Conservation (phyloP, 1,139 yeast genomes). For the Pichia sp. region DNA sequence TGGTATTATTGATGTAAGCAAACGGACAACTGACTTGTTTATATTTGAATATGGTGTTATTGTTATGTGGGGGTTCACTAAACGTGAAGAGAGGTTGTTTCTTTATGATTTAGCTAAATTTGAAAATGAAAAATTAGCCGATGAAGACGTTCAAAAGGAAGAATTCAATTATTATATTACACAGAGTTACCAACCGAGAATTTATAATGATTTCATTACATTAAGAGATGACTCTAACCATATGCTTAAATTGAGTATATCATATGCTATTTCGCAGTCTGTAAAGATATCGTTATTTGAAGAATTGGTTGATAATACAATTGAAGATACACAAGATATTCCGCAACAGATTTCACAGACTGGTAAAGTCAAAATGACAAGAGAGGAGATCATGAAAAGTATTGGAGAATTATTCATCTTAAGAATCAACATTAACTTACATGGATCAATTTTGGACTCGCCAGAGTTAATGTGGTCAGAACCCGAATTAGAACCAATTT, state of each 20-base stretch:
- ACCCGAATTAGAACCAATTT: slow-evolving; percentile 93
- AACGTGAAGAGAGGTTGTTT: slow-evolving; percentile 77
- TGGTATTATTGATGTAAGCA: slow-evolving; percentile 82
- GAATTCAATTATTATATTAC: slow-evolving; percentile 93
- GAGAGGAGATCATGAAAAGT: slow-evolving; percentile 92
- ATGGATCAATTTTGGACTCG: slow-evolving; percentile 90
- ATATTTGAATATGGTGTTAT: slow-evolving; percentile 92
- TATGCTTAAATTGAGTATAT: slow-evolving; percentile 80
- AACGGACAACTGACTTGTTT: slow-evolving; percentile 68
- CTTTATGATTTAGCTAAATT: slow-evolving; percentile 77
- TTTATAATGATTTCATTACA: slow-evolving; percentile 90
- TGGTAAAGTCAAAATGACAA: slow-evolving; percentile 90
- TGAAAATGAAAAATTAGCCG: slow-evolving; percentile 84
- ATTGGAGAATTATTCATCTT: slow-evolving; percentile 91
- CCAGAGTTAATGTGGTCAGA: slow-evolving; percentile 99
- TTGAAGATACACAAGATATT: slow-evolving; percentile 92
- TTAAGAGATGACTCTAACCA: slow-evolving; percentile 85
- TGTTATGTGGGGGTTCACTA: slow-evolving; percentile 90
- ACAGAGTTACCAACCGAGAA: slow-evolving; percentile 87
- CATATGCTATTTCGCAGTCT: slow-evolving; percentile 88
- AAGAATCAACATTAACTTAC: slow-evolving; percentile 83
- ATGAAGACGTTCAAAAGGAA: slow-evolving; percentile 87
- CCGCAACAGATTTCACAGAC: slow-evolving; percentile 93
- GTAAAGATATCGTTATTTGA: slow-evolving; percentile 92
- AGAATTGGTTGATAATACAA: slow-evolving; percentile 90